Conservation (phyloP, 768 basidiomycete genomes). For the Auricularia heimuer region DNA sequence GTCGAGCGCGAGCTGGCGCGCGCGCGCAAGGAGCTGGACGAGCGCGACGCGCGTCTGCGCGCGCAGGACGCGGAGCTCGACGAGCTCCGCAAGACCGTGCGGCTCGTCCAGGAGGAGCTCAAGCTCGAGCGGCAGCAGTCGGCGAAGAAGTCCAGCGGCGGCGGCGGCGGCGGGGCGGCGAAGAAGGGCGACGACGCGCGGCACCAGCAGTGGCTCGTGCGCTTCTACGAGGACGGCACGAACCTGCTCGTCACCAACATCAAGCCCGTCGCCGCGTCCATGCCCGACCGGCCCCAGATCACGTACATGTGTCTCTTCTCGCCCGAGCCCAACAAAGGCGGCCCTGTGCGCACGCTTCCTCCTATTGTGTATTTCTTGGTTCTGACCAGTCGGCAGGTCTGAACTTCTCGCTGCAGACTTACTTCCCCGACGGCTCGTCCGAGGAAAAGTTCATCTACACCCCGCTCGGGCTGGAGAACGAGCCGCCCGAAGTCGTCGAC, state of each 20-base stretch:
- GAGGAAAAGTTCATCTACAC: slow-evolving; percentile 33
- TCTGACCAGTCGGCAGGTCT: slow-evolving; percentile 33
- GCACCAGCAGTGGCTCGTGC: slow-evolving; percentile 53
- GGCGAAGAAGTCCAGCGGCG: background rate
- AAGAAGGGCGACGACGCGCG: slow-evolving; percentile 12
- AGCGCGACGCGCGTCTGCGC: slow-evolving; percentile 23
- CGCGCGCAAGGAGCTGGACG: slow-evolving; percentile 34
- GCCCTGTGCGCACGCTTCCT: slow-evolving; percentile 45
- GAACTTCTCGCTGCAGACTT: slow-evolving; percentile 42
- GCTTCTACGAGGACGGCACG: slow-evolving; percentile 79
- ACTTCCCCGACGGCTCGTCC: slow-evolving; percentile 31
- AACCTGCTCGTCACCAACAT: slow-evolving; percentile 56
- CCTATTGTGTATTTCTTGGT: background rate
- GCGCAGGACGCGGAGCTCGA: background rate
- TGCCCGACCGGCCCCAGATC: background rate
- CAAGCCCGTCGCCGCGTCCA: background rate
- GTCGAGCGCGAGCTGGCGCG: slow-evolving; percentile 39
- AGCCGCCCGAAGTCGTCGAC: slow-evolving; percentile 36
- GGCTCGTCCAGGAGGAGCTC: background rate
- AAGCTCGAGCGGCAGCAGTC: background rate
- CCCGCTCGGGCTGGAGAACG: slow-evolving; percentile 56
- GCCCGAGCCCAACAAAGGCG: slow-evolving; percentile 29
- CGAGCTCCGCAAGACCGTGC: background rate
- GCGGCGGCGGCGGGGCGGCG: background rate
- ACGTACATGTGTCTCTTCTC: slow-evolving; percentile 30